A percentile compares a stretch with the other conserved stretches of the same genome.
Evolutionary conservation across 1,139 yeast species (phyloP).

Genomic region (Yamadazyma spencermartinsiae): DNA sequence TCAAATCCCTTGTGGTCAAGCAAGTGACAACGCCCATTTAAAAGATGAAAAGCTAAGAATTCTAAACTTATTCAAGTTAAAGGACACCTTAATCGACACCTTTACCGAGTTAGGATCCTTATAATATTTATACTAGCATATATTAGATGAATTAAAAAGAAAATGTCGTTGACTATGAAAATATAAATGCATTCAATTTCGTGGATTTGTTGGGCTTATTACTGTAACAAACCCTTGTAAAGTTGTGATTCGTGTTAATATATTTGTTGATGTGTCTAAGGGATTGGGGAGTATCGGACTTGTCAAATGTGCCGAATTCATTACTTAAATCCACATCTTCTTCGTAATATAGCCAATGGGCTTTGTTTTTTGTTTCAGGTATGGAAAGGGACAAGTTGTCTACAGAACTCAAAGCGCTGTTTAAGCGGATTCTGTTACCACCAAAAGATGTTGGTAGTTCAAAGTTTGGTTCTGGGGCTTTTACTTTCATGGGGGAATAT

Average conservation of each 20-base stretch:
- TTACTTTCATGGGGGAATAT: background rate
- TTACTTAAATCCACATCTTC: constrained; percentile 30
- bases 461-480: background rate
- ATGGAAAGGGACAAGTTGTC: background rate
- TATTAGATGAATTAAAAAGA: background rate
- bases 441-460: background rate
- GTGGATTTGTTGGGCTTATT: constrained; percentile 21
- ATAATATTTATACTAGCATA: background rate
- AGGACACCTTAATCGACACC: constrained; percentile 61
- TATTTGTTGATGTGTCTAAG: constrained; percentile 28
- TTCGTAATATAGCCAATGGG: constrained; percentile 41
- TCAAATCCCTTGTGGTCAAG: constrained; percentile 95
- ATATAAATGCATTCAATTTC: constrained; percentile 32
- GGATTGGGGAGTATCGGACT: constrained; percentile 22
- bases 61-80: constrained; percentile 71
- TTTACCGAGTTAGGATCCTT: constrained; percentile 36
- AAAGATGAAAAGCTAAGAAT: constrained; percentile 83
- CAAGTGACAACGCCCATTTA: constrained; percentile 92
- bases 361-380: constrained; percentile 1
- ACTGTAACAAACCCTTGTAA: constrained; percentile 31
- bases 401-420: background rate
- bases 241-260: constrained; percentile 8
- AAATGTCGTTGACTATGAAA: constrained; percentile 12
- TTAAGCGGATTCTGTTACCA: background rate
- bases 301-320: constrained; percentile 19